These are phyloP conservation scores for Solanum chmielewskii DNA, from an alignment of 257 asterid genomes.

Conservation along the genomic window DNA sequence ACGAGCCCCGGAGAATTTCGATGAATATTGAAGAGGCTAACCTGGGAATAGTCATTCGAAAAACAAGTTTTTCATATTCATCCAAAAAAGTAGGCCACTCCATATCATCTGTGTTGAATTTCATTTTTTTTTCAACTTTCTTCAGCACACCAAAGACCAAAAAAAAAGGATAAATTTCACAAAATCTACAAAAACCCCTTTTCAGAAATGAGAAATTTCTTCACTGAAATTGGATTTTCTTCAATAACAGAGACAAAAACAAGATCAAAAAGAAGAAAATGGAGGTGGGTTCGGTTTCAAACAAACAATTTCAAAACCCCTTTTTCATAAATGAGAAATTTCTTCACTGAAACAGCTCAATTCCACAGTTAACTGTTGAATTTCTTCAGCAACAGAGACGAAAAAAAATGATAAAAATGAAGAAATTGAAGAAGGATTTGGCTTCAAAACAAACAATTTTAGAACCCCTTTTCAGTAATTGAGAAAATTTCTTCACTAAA, in stretches of 20 bases:
- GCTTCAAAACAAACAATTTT: not conserved
- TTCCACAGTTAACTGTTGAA: not conserved
- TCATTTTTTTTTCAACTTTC: not conserved
- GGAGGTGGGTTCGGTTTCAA: not conserved
- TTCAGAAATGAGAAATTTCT: not conserved
- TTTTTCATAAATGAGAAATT: not conserved
- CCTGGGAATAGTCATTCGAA: conserved; percentile 90
- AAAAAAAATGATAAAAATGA: not conserved
- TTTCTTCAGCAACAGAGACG: not conserved
- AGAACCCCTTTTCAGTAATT: not conserved
- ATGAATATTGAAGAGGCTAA: not conserved
- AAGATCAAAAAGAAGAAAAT: not conserved
- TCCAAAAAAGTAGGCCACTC: conserved; percentile 70
- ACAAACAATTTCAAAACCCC: not conserved
- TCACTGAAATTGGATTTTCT: not conserved
- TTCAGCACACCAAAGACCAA: not conserved
- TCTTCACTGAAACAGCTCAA: not conserved
- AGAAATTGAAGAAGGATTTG: not conserved
- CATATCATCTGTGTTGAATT: conserved; percentile 14
- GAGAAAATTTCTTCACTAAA: not conserved
- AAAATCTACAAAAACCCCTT: not conserved
- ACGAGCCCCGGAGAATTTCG: not conserved
- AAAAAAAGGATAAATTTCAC: not conserved
- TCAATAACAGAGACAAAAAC: not conserved
- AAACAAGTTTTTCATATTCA: conserved; percentile 85